Percentiles rank a stretch among this genome's conserved stretches.
Conservation (phyloP, 345 rosid species). For the Crucihimalaya himalaica region DNA sequence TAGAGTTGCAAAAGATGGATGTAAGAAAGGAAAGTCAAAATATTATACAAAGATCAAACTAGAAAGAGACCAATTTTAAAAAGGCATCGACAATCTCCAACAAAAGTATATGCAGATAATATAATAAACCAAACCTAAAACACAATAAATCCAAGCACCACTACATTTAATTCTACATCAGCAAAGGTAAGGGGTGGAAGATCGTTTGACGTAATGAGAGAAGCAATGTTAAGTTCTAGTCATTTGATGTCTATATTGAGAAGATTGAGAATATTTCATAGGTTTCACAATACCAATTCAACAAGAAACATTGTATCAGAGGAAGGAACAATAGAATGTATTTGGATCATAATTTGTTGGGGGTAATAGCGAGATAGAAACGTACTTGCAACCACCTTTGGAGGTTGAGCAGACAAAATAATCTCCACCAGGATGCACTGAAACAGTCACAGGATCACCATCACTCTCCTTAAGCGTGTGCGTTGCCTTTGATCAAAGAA, state of each 20-base stretch:
- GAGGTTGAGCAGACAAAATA: conserved; percentile 78
- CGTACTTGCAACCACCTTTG: conserved; percentile 85
- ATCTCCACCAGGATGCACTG: conserved; percentile 88
- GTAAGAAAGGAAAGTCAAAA: neutral
- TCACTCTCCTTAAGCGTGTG: conserved; percentile 69
- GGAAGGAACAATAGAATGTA: neutral
- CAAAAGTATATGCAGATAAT: neutral
- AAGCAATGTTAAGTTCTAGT: neutral
- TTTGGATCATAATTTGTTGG: neutral
- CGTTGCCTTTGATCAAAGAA: conserved; percentile 48
- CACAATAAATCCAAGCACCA: neutral
- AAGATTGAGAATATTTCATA: neutral
- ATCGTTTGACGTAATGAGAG: neutral
- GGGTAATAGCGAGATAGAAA: conserved; percentile 1
- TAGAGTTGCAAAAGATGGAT: neutral
- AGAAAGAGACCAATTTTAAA: neutral
- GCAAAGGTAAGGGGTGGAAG: neutral
- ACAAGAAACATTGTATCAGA: conserved; percentile 11
- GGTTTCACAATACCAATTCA: neutral
- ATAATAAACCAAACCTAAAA: neutral
- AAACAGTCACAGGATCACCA: conserved; percentile 65
- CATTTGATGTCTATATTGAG: conserved; percentile 9
- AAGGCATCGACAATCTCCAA: neutral
- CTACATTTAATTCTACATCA: neutral
- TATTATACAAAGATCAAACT: neutral